Evolutionary conservation across 371 early-diverging fungal genomes (phyloP).

Genomic region (Syncephalastrum racemosum): DNA sequence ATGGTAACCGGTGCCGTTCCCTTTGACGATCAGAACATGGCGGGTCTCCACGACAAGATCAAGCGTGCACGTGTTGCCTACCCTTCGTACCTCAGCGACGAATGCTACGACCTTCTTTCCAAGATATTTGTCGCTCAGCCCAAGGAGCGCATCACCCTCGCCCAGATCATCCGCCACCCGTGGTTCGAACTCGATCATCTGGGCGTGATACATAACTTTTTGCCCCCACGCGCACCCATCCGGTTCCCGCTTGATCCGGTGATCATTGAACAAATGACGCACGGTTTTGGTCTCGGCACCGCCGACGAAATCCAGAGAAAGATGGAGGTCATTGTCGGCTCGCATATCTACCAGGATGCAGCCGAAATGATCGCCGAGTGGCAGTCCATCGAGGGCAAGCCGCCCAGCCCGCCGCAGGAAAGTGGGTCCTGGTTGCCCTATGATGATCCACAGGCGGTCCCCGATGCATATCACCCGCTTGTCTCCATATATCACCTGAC

Average conservation of each 20-base stretch:
- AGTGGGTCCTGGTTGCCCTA: conserved; percentile 11
- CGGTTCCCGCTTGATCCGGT: conserved; percentile 65
- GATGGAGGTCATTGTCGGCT: conserved; percentile 56
- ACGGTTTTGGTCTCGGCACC: conserved; percentile 83
- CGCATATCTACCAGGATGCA: conserved; percentile 34
- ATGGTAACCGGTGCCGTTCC: conserved; percentile 95
- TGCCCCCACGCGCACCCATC: conserved; percentile 72
- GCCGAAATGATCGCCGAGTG: conserved; percentile 18
- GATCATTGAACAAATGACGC: conserved; percentile 75
- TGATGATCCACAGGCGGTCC: conserved; percentile 46
- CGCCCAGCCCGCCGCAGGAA: conserved; percentile 10
- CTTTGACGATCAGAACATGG: conserved; percentile 94
- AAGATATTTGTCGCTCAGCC: conserved; percentile 80
- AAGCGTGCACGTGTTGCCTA: conserved; percentile 80
- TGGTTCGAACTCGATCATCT: conserved; percentile 84
- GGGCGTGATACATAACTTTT: conserved; percentile 57
- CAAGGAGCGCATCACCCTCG: conserved; percentile 70
- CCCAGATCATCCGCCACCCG: conserved; percentile 74
- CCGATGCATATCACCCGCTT: conserved; percentile 64
- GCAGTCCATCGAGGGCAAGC: conserved; percentile 7
- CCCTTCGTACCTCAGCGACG: conserved; percentile 79
- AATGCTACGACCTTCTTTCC: conserved; percentile 76
- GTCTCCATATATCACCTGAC: conserved; percentile 87
- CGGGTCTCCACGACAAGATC: conserved; percentile 91
- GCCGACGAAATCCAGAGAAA: conserved; percentile 65